Base-by-base conservation (phyloP, 1,284 basidiomycete species). In the Fomitiporia mediterranea region DNA sequence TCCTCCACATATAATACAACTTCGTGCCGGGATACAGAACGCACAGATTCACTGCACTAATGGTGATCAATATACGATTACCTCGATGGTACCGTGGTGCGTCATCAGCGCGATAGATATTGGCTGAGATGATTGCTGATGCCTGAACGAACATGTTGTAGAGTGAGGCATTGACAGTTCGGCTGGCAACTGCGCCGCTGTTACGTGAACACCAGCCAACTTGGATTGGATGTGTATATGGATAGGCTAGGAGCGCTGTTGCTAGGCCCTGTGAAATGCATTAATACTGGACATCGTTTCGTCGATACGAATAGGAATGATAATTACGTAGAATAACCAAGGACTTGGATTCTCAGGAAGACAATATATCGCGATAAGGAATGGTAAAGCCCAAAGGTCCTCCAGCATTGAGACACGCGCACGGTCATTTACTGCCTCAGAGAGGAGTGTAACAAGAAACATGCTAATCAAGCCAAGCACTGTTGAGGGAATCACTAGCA, bases 91-190 rank as follows among this genome's bases (percentile, higher is more conserved):
- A 82, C 60, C 67, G 66, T 1, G 80, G 79, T 0, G 75, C 75
- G 63, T 82, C 80, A 58, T 82, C 78, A 28, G 68, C 62, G 0
- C 74, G 72, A 59, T 82, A 82, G 25, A 82, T 73, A 44, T 81
- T 73, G 2, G 75, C 61, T 0, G 74, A 59, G n/a, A 81, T 65
- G 40, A 81, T 67, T 3, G 59, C 60, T 13, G 74, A 73, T 0
- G 74, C 74, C 66, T 81, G 79, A 1, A 78, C 72, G 56, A 79
- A 76, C 79, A 82, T 82, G 63, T 80, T 81, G 63, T 82, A 82
- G 39, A 82, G 48, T 1, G 79, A 78, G 0, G 78, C 77, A 49
- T 77, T 80, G 40, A 82, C 77, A 0, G 80, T 80, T 17, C 79
- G 72, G 53, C 74, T 77, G 3, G 80, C 78, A 4, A 82, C 80